A percentile compares a stretch with the other conserved stretches of the same genome.
Conservation (phyloP, 2,329 filamentous ascomycete species). For the Aspergillus hiratsukae region DNA sequence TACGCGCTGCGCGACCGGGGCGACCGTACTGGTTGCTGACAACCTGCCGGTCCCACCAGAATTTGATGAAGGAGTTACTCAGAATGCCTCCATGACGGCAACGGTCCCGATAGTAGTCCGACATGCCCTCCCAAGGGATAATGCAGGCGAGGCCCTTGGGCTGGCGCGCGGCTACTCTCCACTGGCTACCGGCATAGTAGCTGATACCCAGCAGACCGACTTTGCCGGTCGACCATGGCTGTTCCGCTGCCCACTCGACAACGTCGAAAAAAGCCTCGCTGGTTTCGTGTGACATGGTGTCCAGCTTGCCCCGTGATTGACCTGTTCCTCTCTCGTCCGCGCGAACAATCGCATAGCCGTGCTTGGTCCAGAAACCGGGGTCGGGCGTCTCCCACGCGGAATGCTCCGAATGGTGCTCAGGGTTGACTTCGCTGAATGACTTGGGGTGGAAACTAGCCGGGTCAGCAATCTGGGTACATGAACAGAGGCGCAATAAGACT, state of each 20-base stretch:
- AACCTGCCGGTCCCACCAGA: conserved; percentile 66
- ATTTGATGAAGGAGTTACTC: conserved; percentile 55
- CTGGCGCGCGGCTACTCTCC: conserved; percentile 50
- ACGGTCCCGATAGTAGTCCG: conserved; percentile 54
- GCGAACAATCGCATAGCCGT: conserved; percentile 54
- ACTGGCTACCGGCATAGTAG: conserved; percentile 53
- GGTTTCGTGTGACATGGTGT: conserved; percentile 51
- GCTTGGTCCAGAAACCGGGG: conserved; percentile 52
- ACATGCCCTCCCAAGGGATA: conserved; percentile 55
- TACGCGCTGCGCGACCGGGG: conserved; percentile 45
- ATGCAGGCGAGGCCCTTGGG: conserved; percentile 50
- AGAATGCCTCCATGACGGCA: conserved; percentile 60
- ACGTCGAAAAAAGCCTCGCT: conserved; percentile 51
- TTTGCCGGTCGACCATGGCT: conserved; percentile 49
- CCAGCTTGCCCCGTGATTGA: conserved; percentile 49
- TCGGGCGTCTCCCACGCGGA: conserved; percentile 59
- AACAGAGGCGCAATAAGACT: too few species aligned
- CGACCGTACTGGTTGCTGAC: conserved; percentile 65
- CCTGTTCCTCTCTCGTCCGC: conserved; percentile 52
- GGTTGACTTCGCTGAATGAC: conserved; percentile 45
- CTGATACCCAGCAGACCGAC: conserved; percentile 50
- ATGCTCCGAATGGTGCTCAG: conserved; percentile 50
- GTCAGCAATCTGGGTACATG: too few species aligned
- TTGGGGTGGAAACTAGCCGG: too few species aligned
- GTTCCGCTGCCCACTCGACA: conserved; percentile 49